Evolutionary conservation across 805 yeast species (phyloP).

Genomic region (Saccharomyces mikatae): DNA sequence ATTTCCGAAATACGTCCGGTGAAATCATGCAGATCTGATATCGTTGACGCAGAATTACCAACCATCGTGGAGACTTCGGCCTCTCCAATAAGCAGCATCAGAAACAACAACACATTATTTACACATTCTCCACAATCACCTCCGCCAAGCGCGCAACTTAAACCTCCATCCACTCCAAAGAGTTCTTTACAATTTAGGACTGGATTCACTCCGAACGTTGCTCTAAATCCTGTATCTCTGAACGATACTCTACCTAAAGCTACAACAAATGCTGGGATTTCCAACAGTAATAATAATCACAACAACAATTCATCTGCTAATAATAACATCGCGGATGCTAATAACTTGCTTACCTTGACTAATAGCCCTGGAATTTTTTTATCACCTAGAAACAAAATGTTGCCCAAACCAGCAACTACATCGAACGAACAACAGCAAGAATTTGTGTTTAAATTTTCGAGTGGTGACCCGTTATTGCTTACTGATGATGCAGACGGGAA

Average conservation of each 20-base stretch:
- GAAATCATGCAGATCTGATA: neutral
- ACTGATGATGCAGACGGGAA: slow-evolving; percentile 25
- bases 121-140: neutral
- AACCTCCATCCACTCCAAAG: slow-evolving; percentile 22
- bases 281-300: neutral
- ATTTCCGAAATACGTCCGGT: neutral
- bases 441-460: slow-evolving; percentile 24
- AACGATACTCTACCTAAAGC: slow-evolving; percentile 11
- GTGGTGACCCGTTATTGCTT: slow-evolving; percentile 28
- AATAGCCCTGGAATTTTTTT: slow-evolving; percentile 3
- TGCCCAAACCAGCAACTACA: slow-evolving; percentile 2
- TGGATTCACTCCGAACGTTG: slow-evolving; percentile 21
- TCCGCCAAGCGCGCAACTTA: neutral
- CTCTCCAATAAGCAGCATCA: neutral
- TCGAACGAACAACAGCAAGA: slow-evolving; percentile 10
- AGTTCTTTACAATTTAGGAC: slow-evolving; percentile 18
- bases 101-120: neutral
- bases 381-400: slow-evolving; percentile 12
- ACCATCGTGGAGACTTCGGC: neutral
- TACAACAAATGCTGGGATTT: neutral
- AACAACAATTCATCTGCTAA: neutral
- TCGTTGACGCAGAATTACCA: neutral
- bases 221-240: slow-evolving; percentile 19
- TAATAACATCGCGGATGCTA: neutral
- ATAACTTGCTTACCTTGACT: neutral